Evolutionary conservation across 129 eudicot species (phyloP).

Genomic region (Heracleum sosnowskyi): DNA sequence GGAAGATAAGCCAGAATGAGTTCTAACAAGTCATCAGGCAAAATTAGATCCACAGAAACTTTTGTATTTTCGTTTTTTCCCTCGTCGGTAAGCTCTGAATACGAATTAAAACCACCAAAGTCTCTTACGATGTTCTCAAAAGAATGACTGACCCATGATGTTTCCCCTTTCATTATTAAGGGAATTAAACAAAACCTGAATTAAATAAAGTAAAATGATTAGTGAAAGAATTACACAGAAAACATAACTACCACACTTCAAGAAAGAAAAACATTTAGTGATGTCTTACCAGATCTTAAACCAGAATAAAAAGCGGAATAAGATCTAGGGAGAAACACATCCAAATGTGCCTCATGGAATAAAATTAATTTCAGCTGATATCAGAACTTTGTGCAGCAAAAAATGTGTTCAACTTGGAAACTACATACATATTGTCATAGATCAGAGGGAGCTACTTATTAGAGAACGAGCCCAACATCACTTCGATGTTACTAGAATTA

Average conservation of each 20-base stretch:
- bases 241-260: background rate
- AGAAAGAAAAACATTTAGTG: background rate
- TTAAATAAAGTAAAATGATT: no score
- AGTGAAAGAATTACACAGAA: background rate
- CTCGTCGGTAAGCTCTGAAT: conserved; percentile 44
- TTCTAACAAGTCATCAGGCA: conserved; percentile 89
- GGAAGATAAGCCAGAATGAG: conserved; percentile 71
- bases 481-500: background rate
- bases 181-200: conserved; percentile 16
- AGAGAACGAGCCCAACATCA: background rate
- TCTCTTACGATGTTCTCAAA: conserved; percentile 20
- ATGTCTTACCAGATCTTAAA: background rate
- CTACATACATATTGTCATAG: background rate
- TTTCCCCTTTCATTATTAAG: conserved; percentile 56
- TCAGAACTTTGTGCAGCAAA: background rate
- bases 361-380: background rate
- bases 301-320: background rate
- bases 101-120: conserved; percentile 26
- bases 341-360: background rate
- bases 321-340: background rate
- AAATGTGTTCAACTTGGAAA: background rate
- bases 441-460: background rate
- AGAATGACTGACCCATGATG: conserved; percentile 81
- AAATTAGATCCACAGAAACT: conserved; percentile 51
- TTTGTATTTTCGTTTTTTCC: conserved; percentile 25